Base-by-base conservation (phyloP, 768 basidiomycete species). In the Ramaria rubella region DNA sequence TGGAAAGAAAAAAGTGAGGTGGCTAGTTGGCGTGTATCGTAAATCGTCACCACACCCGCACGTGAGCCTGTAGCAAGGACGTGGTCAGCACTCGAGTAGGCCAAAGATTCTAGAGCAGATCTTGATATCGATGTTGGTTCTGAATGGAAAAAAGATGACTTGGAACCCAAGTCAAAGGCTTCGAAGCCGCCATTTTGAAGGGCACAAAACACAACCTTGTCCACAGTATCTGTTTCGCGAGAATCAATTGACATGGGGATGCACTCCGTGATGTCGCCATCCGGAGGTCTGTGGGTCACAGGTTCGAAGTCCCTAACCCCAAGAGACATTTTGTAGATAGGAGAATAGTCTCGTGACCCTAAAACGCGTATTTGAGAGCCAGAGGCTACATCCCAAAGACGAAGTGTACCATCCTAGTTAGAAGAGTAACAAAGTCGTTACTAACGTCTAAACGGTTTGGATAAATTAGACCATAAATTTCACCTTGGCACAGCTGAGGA, bases 341-440 rank as follows among this genome's bases (percentile, higher is more conserved):
- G 76, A 0, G 72, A 60, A 33, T 66, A 73, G 11, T 66, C 68
- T 19, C 69, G 68, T 0, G 77, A 67, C 4, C 70, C 68, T 49
- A 86, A 59, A 12, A 78, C 70, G 9, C 74, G 65, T 8, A 83
- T 74, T 57, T 77, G 73, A 21, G 73, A 67, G 2, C 78, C 79
- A 7, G 74, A 72, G 2, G 81, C 76, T 7, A 90, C 80, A 59
- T 89, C 84, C 89, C 90, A 90, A 3, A 89, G 70, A 48, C 81
- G 76, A 23, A 90, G 64, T 0, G 83, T 85, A 2, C 81, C 80
- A 65, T 92, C 89, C 55, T 56, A 34, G 27, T 54, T n/a, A 24
- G 26, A 23, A 54, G 15, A 34, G 36, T 7, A 36, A 15, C 1
- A 17, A 42, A n/a, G 40, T 42, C n/a, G 23, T 17, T 2, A 42